Base-by-base conservation (phyloP, 2,329 filamentous ascomycete species). In the Talaromyces marneffei region DNA sequence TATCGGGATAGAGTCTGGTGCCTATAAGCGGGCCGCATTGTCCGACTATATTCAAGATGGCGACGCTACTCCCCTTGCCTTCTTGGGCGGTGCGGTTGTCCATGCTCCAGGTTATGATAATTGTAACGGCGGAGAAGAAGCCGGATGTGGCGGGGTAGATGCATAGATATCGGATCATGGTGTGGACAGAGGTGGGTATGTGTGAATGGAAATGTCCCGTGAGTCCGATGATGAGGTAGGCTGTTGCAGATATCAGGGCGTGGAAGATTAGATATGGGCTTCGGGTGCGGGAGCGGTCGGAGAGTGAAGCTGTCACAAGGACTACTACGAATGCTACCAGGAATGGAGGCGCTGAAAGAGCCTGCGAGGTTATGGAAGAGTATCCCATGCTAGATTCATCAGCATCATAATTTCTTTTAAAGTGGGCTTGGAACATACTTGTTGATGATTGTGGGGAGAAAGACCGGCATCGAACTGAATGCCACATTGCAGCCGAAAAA, bases 401-500 rank as follows among this genome's bases (percentile, higher is more conserved):
- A 50, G 52, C 54, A 59, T 16, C 16, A 27, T 46, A 9, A 25
- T 23, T 16, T 20, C 25, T n/a, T 29, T n/a, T 0, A 12, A 4
- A 18, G 2, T 4, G 33, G 5, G 23, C 14, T 14, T n/a, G 35
- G 52, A 44, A 68, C 73, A 61, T 68, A 79, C 70, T 87, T 84
- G 63, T 81, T 79, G 52, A 95, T 82, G 64, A 95, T 91, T 25
- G 89, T 91, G 37, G 91, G 91, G 2, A 96, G 82, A 72, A 96
- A 96, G 54, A 94, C 90, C 2, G 92, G 92, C 71, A 96, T 86
- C 23, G 89, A 93, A 69, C 87, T 87, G 78, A 96, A 96, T 12
- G 91, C 89, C 72, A 95, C 88, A 75, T 96, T 96, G 70, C 89
- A 87, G 73, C 88, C 85, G 79, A 95, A 92, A 80, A 95, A 90